These are phyloP conservation scores for Epichloe uncinata DNA, from an alignment of 2,329 filamentous ascomycete genomes.

Conservation along the genomic window DNA sequence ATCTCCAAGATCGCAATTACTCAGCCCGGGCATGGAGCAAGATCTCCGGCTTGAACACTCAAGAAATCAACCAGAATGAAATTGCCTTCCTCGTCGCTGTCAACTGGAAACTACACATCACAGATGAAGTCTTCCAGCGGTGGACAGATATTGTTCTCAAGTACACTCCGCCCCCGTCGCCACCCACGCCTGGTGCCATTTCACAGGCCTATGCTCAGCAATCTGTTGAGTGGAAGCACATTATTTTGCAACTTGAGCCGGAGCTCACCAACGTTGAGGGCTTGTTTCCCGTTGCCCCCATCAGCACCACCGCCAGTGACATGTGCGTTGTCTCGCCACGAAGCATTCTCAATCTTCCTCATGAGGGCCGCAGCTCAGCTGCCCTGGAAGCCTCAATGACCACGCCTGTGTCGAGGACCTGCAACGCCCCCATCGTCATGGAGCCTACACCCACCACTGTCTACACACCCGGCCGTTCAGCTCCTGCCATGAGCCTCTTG, in stretches of 20 bases:
- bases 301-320: slow-evolving; percentile 18
- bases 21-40: slow-evolving; percentile 97
- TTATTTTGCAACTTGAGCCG: slow-evolving; percentile 43
- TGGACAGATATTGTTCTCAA: slow-evolving; percentile 91
- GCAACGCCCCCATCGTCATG: slow-evolving; percentile 31
- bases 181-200: slow-evolving; percentile 37
- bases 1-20: slow-evolving; percentile 94
- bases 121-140: slow-evolving; percentile 73
- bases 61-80: slow-evolving; percentile 95
- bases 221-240: slow-evolving; percentile 42
- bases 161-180: slow-evolving; percentile 60
- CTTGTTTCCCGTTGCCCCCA: slow-evolving; percentile 26
- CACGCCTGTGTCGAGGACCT: slow-evolving; percentile 28
- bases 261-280: slow-evolving; percentile 45
- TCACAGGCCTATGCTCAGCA: slow-evolving; percentile 32
- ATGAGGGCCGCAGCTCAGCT: slow-evolving; percentile 21
- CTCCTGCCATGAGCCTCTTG: slow-evolving; percentile 40
- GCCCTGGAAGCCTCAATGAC: slow-evolving; percentile 25
- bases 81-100: slow-evolving; percentile 81
- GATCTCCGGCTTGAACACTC: slow-evolving; percentile 87
- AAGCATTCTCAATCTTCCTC: slow-evolving; percentile 30
- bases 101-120: slow-evolving; percentile 89
- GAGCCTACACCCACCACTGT: slow-evolving; percentile 31
- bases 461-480: slow-evolving; percentile 32
- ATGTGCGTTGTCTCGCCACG: slow-evolving; percentile 26